These are phyloP conservation scores for Akebia trifoliata DNA, from an alignment of 164 flowering plant species.

Conservation along the genomic window DNA sequence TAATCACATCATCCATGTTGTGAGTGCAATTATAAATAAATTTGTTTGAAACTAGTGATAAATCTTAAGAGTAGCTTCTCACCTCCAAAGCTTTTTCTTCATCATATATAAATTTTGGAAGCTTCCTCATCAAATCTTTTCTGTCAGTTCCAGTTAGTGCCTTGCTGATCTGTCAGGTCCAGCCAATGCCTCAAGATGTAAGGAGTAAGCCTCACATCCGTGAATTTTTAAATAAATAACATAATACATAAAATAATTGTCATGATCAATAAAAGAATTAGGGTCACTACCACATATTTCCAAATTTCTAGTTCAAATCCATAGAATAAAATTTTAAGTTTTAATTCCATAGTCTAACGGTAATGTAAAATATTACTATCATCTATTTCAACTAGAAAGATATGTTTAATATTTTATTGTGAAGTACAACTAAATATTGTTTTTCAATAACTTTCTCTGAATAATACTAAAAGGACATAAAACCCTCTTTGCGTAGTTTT, in stretches of 20 bases:
- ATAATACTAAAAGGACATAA: no score
- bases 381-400: no score
- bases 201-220: neutral
- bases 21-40: neutral
- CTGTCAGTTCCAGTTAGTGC: slow-evolving; percentile 69
- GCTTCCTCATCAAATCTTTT: slow-evolving; percentile 82
- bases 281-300: no score
- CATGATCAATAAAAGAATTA: neutral
- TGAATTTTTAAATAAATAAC: neutral
- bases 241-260: neutral
- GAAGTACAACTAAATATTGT: no score
- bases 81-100: slow-evolving; percentile 98
- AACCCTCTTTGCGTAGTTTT: neutral
- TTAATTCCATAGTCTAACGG: no score
- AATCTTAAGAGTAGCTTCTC: slow-evolving; percentile 17
- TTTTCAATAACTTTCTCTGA: no score
- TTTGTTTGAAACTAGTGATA: neutral
- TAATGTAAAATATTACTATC: no score
- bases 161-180: slow-evolving; percentile 66
- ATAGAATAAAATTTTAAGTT: no score
- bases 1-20: slow-evolving; percentile 10
- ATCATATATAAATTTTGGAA: slow-evolving; percentile 86
- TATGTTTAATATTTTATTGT: no score
- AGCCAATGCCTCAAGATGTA: neutral
- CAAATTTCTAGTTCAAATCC: no score